Conservation (phyloP, 2,329 filamentous ascomycete species). For the Cladophialophora immunda region DNA sequence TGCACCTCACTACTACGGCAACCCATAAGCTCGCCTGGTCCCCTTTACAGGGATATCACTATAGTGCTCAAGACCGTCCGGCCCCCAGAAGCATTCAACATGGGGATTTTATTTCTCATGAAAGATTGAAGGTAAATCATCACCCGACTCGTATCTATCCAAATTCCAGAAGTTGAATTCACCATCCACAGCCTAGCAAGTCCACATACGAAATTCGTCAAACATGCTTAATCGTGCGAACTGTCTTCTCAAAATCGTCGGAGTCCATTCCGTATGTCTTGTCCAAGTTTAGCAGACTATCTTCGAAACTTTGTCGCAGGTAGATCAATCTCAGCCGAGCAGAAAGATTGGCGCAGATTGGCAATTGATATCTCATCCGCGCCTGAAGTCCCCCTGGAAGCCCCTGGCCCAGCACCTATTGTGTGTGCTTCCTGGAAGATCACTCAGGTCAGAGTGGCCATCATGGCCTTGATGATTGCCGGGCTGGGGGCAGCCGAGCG, state of each 20-base stretch:
- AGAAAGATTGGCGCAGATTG: not conserved
- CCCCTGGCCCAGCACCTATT: not conserved
- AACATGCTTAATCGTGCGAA: not conserved
- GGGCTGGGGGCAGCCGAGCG: slow-evolving; percentile 64
- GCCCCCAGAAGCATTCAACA: not conserved
- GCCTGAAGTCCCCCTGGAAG: not conserved
- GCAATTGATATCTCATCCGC: not conserved
- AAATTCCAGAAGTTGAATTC: not conserved
- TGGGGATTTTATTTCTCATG: not conserved
- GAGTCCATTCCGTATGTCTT: not conserved
- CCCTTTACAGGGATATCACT: not conserved
- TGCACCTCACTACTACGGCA: slow-evolving; percentile 1
- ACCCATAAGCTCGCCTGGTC: not conserved
- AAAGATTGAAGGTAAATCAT: not conserved
- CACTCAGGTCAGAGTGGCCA: slow-evolving; percentile 72
- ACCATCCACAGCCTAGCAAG: slow-evolving; percentile 1
- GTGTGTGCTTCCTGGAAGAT: not conserved
- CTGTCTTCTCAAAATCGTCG: not conserved
- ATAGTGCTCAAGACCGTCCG: not conserved
- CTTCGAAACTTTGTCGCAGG: not conserved
- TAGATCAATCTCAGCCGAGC: not conserved
- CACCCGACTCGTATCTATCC: slow-evolving; percentile 1
- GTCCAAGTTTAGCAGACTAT: not conserved
- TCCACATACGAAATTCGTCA: slow-evolving; percentile 17
- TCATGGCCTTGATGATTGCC: slow-evolving; percentile 72